Base-by-base conservation (phyloP, 441 rosid genomes). In the Populus hybrid region DNA sequence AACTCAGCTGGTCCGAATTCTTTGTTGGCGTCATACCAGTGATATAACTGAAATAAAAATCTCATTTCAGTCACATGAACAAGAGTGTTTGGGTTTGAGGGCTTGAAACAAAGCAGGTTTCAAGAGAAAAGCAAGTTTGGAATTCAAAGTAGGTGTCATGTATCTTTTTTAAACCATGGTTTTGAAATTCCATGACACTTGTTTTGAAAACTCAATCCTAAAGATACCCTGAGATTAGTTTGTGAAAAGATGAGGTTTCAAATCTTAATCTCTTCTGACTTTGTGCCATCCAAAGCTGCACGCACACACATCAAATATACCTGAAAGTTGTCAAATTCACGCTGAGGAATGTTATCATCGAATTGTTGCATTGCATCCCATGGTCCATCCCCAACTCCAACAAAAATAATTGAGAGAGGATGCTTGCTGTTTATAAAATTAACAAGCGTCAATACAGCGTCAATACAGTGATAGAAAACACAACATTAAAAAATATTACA, bases 331-430 rank as follows among this genome's bases (percentile, higher is more conserved):
- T 95, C 99, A 68, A 95, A 94, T 57, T 87, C 87, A 0, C 99
- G 97, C 8, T 89, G 91, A 69, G 97, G 97, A 81, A 93, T 91
- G 67, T 90, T 90, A 86, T 95, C 99, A 79, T 95, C 99, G 66
- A 95, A 95, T 34, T 89, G 90, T 78, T 90, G 76, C 98, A 93
- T 90, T 20, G 97, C 85, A 75, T 95, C 92, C 99, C 99, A 95
- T 9, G 99, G 99, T 73, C 99, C 99, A 84, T 93, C 99, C 76
- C 99, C 99, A 35, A 95, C 97, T 67, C 99, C 99, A 81, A 95
- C 89, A 84, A 95, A 83, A 82, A 95, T 83, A 10, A 95, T 95
- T 18, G 99, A 95, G 76, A 95, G 89, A 66, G 99, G 95, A 79
- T 86, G 90, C 14, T 85, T 89, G 83, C 98, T 95, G 88, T 71